Percentiles rank a stretch among this genome's conserved stretches.
These are phyloP conservation scores for Aureobasidium musti DNA, from an alignment of 2,329 filamentous ascomycete genomes.

Conservation along the genomic window DNA sequence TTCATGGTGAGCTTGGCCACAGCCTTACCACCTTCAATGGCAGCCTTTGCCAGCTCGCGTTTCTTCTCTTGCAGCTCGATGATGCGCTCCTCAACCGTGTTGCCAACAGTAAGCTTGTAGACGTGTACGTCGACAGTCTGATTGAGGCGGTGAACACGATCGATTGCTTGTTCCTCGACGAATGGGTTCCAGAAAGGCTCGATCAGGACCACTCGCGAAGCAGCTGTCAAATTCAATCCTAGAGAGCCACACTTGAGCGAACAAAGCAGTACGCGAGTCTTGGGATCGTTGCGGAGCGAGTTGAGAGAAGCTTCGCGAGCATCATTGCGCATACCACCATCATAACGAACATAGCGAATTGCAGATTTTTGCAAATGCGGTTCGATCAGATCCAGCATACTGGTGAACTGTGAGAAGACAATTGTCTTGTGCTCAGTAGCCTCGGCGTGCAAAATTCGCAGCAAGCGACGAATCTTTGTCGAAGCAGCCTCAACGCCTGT, in stretches of 20 bases:
- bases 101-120: slow-evolving; percentile 85
- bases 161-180: slow-evolving; percentile 97
- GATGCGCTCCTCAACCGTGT: slow-evolving; percentile 91
- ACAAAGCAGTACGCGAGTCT: slow-evolving; percentile 82
- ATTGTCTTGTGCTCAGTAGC: slow-evolving; percentile 89
- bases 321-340: slow-evolving; percentile 93
- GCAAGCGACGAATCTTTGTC: slow-evolving; percentile 86
- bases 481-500: slow-evolving; percentile 51
- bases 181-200: slow-evolving; percentile 99
- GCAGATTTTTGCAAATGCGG: slow-evolving; percentile 77
- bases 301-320: slow-evolving; percentile 82
- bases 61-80: slow-evolving; percentile 94
- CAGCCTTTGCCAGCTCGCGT: slow-evolving; percentile 83
- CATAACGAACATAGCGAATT: slow-evolving; percentile 84
- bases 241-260: slow-evolving; percentile 91
- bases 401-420: slow-evolving; percentile 97
- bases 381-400: slow-evolving; percentile 95
- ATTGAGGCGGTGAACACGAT: slow-evolving; percentile 96
- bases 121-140: slow-evolving; percentile 94
- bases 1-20: slow-evolving; percentile 85
- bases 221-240: slow-evolving; percentile 91
- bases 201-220: slow-evolving; percentile 87
- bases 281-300: slow-evolving; percentile 70
- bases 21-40: slow-evolving; percentile 81
- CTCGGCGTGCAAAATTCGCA: slow-evolving; percentile 78